Base-by-base conservation (phyloP, 768 basidiomycete species). In the Erythrobasidium yunnanense region DNA sequence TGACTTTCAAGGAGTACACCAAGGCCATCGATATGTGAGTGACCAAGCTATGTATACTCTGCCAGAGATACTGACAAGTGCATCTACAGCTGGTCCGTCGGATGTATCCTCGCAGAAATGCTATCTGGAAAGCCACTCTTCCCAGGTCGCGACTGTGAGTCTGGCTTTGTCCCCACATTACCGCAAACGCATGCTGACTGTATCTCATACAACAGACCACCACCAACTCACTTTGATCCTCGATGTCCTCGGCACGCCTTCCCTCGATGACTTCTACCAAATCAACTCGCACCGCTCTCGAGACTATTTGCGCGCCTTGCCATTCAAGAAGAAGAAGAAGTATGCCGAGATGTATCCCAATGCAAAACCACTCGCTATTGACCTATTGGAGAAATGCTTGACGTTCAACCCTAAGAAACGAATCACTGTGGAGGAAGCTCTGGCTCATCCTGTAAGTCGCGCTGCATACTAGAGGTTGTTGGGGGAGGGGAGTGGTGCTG, bases 401-500 rank as follows among this genome's bases (percentile, higher is more conserved):
- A 93, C 95, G 0, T 99, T 97, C 77, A 92, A 95, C 77, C 93
- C 95, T 23, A 92, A 91, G 81, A 95, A 92, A 76, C 86, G 95
- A 49, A 85, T 90, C 75, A 90, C 90, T 0, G 90, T 92, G 45
- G 92, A 96, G 74, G 85, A 92, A 66, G 91, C 91, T 4, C 79
- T 99, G 33, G 85, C 86, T n/a, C 92, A 96, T 73, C 91, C 92
- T 4, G 49, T 51, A 25, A 25, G 49, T 8, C 93, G 93, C 73
- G 81, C 93, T 13, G 89, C 90, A 34, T 60, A 38, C 49, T 46
- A 38, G 46, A 18, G 22, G n/a, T 52, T 22, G 22, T 34, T 27
- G 34, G 13, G 20, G 13, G 34, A 32, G 25, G n/a, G 7, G 35
- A 53, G 57, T 29, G 27, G 2, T 62, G 66, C 17, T 32, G 49